Evolutionary conservation across 805 yeast genomes (phyloP), one percentile per base, ranked within the genome.

Genomic region (Debaryomyces castellii): DNA sequence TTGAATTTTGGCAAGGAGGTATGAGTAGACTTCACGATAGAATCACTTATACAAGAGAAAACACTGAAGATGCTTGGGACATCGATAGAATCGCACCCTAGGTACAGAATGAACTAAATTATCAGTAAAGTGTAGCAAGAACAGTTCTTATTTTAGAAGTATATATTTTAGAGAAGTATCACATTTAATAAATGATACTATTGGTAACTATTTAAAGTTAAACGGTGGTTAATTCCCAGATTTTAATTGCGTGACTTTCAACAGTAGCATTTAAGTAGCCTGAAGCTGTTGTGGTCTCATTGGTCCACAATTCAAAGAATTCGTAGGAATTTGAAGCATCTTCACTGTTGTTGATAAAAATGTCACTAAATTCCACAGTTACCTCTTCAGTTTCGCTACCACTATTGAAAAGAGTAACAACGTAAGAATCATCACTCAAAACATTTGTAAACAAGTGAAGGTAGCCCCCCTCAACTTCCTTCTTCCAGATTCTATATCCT

Each of bases 1-100:
- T 92, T 53, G 99, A 94, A 69, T 94, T 92, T 61, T 94, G 98
- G 97, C 99, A 94, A 70, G 99, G 99, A 14, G 82, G 99, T 51
- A 75, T 78, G 48, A 85, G 88, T 59, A 80, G 99, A 63, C 73
- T 92, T 42, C 99, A 94, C 64, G 99, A 94, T 65, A 80, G 99
- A 55, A 73, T 91, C 41, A 80, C 83, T 11, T 91, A 77, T 66
- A 76, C 78, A 49, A 76, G 95, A 62, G 80, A 78, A 20, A 52
- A 62, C 7, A 45, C 49, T 11, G 77, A 69, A 14, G 73, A 68
- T 11, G 72, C 64, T 1, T 91, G 96, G 95, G 66, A 74, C 41
- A 56, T 85, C 24, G 67, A 73, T 32, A 80, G 97, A 66, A 68
- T 89, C 34, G 87, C 96, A 6, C 96, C 97, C 14, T 30, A 30